Evolutionary conservation across 805 yeast genomes (phyloP), one percentile per base, ranked within the genome.

Genomic region (Lachancea kluyveri): DNA sequence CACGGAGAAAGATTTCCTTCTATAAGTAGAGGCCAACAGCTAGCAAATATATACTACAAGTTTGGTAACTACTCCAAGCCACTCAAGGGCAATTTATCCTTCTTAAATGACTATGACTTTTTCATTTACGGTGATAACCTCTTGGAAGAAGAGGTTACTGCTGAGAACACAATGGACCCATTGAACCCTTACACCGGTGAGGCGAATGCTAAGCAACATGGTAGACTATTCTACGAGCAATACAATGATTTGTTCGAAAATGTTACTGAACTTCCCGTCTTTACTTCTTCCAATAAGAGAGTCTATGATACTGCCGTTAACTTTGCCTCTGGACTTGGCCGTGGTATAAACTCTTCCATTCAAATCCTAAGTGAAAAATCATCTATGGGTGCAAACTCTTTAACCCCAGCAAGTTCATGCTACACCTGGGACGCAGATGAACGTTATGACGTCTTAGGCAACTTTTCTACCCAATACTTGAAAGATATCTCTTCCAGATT

Each of bases 1-100:
- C 94, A 85, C 49, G 94, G 90, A 13, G 92, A 83, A 54, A 64
- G 94, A 42, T 81, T 65, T 48, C 86, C 85, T 3, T 69, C 81
- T 3, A 53, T 44, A 3, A 58, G 62, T n/a, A 59, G 65, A 3
- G 59, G 51, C 15, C 43, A 51, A 4, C 62, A 62, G 36, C 57
- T 76, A 45, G 51, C 50, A 24, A 42, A 43, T 13, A 36, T 43
- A 4, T 47, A 39, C 39, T 33, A 40, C 26, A 47, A 38, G 24
- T 17, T 47, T 1, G 30, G 37, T 7, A 37, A 37, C 21, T 44
- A 41, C 26, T 54, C 69, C 7, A 58, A 54, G 5, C 43, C 59
- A 0, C 60, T 62, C 42, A 54, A 53, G 19, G 80, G 80, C 4
- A 75, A 74, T 6, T 54, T 77, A 32, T 53, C 64, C 2, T 77